Evolutionary conservation across 306 rosid genomes (phyloP).

Genomic region (Pterocarpus macrocarpus): DNA sequence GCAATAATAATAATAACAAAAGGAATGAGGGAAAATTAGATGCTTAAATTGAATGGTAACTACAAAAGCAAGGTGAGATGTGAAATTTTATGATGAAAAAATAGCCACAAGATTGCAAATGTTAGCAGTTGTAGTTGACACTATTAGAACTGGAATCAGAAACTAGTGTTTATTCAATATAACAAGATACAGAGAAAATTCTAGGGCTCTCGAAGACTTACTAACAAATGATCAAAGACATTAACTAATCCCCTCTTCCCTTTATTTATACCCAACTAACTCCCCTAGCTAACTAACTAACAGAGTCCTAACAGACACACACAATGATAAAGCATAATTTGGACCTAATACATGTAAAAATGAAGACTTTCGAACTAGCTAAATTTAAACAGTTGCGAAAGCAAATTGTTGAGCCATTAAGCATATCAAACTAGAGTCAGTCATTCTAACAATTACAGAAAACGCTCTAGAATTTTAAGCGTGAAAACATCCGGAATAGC

Average conservation of each 20-base stretch:
- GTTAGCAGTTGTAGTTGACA: not conserved
- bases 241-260: too few species aligned
- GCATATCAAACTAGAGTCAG: not conserved
- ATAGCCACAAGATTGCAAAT: not conserved
- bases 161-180: too few species aligned
- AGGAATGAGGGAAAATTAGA: not conserved
- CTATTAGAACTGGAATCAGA: too few species aligned
- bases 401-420: not conserved
- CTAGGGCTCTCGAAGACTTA: too few species aligned
- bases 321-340: not conserved
- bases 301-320: not conserved
- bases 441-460: not conserved
- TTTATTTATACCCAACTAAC: too few species aligned
- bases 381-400: not conserved
- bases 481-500: too few species aligned
- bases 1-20: not conserved
- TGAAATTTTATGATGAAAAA: slow-evolving; percentile 10
- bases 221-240: too few species aligned
- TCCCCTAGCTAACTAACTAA: too few species aligned
- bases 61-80: slow-evolving; percentile 30
- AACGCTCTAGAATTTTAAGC: too few species aligned
- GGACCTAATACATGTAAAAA: slow-evolving; percentile 14
- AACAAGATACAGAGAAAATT: too few species aligned
- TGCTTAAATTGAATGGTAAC: slow-evolving; percentile 14
- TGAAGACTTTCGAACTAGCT: not conserved